phyloP scores from a whole-genome alignment of 441 rosid species.

The Cnidoscolus chayamansa region DNA sequence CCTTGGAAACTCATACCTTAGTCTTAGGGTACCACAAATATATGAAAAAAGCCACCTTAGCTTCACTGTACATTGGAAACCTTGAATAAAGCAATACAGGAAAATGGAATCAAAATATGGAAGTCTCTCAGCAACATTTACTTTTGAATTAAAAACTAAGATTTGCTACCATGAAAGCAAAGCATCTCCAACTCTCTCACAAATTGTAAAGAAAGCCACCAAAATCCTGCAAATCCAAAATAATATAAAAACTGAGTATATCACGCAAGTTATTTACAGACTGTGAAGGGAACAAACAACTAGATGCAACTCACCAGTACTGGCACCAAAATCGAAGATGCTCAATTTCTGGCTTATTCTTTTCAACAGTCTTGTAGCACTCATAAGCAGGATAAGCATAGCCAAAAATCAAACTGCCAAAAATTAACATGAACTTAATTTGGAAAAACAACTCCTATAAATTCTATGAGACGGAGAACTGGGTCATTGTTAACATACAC shows the following conservation, averaged over 20 bases:
- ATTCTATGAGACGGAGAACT: background rate
- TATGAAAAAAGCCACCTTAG: constrained; percentile 66
- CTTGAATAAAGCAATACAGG: constrained; percentile 35
- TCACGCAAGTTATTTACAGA: background rate
- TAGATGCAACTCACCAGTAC: constrained; percentile 59
- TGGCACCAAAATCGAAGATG: constrained; percentile 99
- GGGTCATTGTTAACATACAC: constrained; percentile 54
- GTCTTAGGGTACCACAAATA: constrained; percentile 81
- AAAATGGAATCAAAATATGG: constrained; percentile 9
- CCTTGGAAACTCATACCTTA: constrained; percentile 36
- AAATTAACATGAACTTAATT: constrained; percentile 16
- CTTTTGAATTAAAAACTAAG: constrained; percentile 10
- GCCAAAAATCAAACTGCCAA: constrained; percentile 77
- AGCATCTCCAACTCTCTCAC: constrained; percentile 77
- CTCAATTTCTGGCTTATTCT: constrained; percentile 89
- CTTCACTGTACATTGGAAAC: constrained; percentile 87
- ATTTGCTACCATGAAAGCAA: constrained; percentile 62
- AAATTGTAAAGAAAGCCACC: constrained; percentile 70
- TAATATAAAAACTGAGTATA: background rate
- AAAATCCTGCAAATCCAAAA: constrained; percentile 67
- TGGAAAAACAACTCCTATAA: constrained; percentile 6
- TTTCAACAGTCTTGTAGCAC: constrained; percentile 87
- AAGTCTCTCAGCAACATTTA: background rate
- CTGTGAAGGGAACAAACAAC: background rate
- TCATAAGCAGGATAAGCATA: constrained; percentile 98